These are phyloP conservation scores for Helminthosporium solani DNA, from an alignment of 2,329 filamentous ascomycete species.

Conservation along the genomic window DNA sequence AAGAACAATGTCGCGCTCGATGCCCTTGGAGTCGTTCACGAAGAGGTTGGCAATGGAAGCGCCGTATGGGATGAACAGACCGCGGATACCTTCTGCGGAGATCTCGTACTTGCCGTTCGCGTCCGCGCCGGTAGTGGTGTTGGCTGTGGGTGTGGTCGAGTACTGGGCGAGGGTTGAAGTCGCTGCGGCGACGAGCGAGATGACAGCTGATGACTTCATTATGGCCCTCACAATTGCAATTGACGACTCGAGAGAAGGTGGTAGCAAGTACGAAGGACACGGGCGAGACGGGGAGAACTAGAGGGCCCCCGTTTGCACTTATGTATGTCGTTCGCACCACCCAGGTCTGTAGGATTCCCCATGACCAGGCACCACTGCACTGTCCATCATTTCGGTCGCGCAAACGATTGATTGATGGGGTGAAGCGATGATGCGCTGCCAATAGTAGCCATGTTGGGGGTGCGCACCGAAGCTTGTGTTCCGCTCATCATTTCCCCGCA, in stretches of 20 bases:
- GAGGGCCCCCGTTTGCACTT: background rate
- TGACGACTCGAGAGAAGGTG: too few relatives aligned
- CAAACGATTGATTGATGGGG: background rate
- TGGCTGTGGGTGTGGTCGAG: constrained; percentile 7
- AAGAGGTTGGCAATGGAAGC: constrained; percentile 71
- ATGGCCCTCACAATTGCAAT: too few relatives aligned
- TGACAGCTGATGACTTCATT: constrained; percentile 27
- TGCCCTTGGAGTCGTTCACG: constrained; percentile 67
- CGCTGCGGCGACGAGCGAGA: constrained; percentile 28
- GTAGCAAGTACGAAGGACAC: background rate
- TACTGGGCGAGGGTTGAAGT: constrained; percentile 32
- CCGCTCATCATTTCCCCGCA: constrained; percentile 7
- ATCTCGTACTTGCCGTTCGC: constrained; percentile 68
- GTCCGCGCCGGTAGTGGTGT: constrained; percentile 31
- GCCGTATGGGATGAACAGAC: constrained; percentile 72
- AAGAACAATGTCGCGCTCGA: constrained; percentile 68
- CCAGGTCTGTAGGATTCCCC: background rate
- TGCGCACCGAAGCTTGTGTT: background rate
- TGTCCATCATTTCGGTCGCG: background rate
- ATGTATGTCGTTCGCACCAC: background rate
- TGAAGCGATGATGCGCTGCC: background rate
- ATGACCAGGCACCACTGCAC: constrained; percentile 2
- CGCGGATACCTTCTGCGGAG: constrained; percentile 64
- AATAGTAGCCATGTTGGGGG: background rate
- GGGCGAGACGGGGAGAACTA: background rate